Percentiles rank a stretch among this genome's conserved stretches.
These are phyloP conservation scores for Naganishia kalamii DNA, from an alignment of 768 basidiomycete genomes.

Conservation along the genomic window DNA sequence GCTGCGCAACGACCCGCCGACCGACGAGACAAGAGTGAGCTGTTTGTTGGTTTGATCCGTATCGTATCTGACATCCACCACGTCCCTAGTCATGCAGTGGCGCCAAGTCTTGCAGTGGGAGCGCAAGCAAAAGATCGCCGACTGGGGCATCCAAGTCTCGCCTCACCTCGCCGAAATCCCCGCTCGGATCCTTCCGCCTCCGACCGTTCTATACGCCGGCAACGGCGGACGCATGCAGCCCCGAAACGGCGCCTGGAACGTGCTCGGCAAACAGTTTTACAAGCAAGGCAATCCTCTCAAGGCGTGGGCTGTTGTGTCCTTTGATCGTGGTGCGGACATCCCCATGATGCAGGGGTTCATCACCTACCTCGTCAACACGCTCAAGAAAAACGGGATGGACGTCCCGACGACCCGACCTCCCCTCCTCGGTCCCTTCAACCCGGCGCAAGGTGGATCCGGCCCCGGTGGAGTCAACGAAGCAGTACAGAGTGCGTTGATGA, in stretches of 20 bases:
- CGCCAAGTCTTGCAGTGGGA: conserved; percentile 36
- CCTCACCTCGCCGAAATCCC: conserved; percentile 31
- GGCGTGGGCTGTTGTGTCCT: conserved; percentile 34
- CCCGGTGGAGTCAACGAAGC: background rate
- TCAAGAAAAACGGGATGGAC: conserved; percentile 29
- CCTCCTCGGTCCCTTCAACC: conserved; percentile 33
- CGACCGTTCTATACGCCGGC: conserved; percentile 32
- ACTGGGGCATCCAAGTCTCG: conserved; percentile 43
- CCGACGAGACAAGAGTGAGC: conserved; percentile 28
- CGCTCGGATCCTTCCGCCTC: conserved; percentile 40
- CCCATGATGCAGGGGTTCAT: conserved; percentile 37
- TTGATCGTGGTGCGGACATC: conserved; percentile 31
- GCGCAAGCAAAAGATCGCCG: conserved; percentile 32
- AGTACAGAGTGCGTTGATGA: background rate
- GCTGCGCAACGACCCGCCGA: conserved; percentile 42
- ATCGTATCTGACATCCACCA: background rate
- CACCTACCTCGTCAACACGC: conserved; percentile 26
- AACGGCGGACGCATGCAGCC: conserved; percentile 18
- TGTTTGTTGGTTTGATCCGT: no score
- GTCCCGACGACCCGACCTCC: conserved; percentile 31
- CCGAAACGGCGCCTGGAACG: conserved; percentile 40
- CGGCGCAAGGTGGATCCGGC: conserved; percentile 13
- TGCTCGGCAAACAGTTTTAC: conserved; percentile 38
- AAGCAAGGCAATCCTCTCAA: conserved; percentile 32
- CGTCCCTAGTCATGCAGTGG: conserved; percentile 29